Conservation (phyloP, 306 rosid species). For the Ormosia semicastrata region DNA sequence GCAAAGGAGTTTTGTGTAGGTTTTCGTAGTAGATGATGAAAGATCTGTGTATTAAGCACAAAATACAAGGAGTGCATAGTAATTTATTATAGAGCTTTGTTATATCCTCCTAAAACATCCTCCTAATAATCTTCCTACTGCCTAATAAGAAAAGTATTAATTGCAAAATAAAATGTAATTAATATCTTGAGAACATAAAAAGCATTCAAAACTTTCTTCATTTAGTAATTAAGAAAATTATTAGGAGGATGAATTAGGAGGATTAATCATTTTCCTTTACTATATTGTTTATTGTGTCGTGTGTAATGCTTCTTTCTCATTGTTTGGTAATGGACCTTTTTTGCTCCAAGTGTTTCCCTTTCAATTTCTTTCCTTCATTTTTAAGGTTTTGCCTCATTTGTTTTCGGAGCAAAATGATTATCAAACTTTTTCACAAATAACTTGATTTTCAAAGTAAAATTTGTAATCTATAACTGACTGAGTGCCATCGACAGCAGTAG, state of each 20-base stretch:
- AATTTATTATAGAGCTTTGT: no score
- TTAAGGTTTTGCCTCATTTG: constrained; percentile 3
- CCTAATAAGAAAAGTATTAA: no score
- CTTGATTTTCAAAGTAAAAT: neutral
- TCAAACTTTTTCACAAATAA: constrained; percentile 5
- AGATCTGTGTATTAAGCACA: neutral
- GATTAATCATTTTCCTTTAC: no score
- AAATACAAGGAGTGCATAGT: neutral
- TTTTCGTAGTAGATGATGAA: constrained; percentile 1
- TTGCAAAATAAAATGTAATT: no score
- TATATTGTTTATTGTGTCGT: neutral
- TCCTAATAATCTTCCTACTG: no score
- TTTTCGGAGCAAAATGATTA: neutral
- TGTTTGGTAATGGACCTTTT: neutral
- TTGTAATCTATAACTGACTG: neutral
- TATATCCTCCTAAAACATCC: no score
- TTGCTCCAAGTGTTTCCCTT: constrained; percentile 4
- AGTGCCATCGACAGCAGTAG: neutral
- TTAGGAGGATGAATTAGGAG: no score
- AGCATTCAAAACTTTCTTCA: no score
- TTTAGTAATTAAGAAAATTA: no score
- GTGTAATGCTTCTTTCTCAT: neutral
- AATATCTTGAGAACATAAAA: no score
- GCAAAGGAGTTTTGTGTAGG: constrained; percentile 9
- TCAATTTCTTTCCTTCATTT: neutral